Conservation (phyloP, 441 rosid species). For the Rhodomyrtus psidioides region DNA sequence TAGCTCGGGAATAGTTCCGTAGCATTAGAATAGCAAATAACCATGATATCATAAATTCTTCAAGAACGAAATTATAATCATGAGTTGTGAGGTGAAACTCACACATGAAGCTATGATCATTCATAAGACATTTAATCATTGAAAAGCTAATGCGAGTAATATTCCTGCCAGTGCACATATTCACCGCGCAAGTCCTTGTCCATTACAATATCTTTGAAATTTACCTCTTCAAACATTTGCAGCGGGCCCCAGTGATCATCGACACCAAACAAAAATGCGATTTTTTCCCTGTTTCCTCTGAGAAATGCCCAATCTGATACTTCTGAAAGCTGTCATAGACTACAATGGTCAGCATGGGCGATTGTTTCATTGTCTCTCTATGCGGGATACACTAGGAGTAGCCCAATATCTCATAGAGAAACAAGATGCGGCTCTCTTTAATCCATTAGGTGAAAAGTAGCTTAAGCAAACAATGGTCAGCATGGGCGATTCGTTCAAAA, state of each 20-base stretch:
- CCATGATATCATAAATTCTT: neutral
- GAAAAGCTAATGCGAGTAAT: neutral
- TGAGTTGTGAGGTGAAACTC: neutral
- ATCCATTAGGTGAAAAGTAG: neutral
- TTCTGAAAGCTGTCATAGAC: constrained; percentile 44
- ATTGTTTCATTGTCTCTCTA: neutral
- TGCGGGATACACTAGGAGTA: neutral
- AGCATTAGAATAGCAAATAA: neutral
- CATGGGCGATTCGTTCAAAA: too few species aligned
- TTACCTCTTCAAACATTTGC: constrained; percentile 74
- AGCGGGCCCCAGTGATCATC: constrained; percentile 94
- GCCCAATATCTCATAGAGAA: neutral
- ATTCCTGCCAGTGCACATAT: neutral
- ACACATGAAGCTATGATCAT: neutral
- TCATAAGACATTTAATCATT: neutral
- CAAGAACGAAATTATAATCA: neutral
- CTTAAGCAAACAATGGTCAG: neutral
- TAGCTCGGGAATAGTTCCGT: neutral
- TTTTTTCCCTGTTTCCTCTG: constrained; percentile 44
- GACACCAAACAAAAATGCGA: constrained; percentile 63
- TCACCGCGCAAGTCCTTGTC: neutral
- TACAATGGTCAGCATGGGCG: constrained; percentile 10
- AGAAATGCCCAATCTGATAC: constrained; percentile 71
- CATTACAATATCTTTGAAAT: neutral
- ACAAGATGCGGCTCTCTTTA: neutral